Conservation (phyloP, 768 basidiomycete species). For the Multifurca ochricompacta region DNA sequence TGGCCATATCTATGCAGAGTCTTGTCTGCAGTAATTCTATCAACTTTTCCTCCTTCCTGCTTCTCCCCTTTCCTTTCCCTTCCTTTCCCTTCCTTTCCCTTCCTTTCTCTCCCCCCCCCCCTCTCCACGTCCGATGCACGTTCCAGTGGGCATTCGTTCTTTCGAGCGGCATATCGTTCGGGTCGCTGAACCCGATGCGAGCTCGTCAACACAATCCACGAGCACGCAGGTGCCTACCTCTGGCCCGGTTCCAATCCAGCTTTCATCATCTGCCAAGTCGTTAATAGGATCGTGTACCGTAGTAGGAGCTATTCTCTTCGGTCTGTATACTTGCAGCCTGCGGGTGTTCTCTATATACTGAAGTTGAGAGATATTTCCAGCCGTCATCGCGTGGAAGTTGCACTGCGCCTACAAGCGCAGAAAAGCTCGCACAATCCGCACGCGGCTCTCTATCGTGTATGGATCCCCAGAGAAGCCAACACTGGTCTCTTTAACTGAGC, state of each 20-base stretch:
- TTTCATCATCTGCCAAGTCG: conserved; percentile 24
- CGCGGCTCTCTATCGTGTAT: neutral
- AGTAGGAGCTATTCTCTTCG: conserved; percentile 26
- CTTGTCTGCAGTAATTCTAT: neutral
- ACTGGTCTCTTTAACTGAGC: neutral
- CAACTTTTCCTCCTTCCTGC: neutral
- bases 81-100: conserved; percentile 17
- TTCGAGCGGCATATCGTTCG: conserved; percentile 16
- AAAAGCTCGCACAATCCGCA: neutral
- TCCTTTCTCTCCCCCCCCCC: conserved; percentile 16
- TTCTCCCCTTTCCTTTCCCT: conserved; percentile 9
- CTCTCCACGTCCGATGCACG: conserved; percentile 8
- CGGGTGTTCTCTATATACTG: neutral
- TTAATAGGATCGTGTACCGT: conserved; percentile 22
- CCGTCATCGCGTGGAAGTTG: conserved; percentile 19
- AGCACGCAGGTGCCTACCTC: neutral
- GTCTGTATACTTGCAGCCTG: conserved; percentile 15
- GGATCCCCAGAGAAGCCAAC: neutral
- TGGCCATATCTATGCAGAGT: neutral
- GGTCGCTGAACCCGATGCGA: neutral
- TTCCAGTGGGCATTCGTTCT: conserved; percentile 1
- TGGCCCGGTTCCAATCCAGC: neutral
- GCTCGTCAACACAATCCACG: neutral
- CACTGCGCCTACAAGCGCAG: conserved; percentile 12
- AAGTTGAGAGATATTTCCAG: conserved; percentile 9